Base-by-base conservation (phyloP, 2,329 filamentous ascomycete species). In the Penicillium oxalicum region DNA sequence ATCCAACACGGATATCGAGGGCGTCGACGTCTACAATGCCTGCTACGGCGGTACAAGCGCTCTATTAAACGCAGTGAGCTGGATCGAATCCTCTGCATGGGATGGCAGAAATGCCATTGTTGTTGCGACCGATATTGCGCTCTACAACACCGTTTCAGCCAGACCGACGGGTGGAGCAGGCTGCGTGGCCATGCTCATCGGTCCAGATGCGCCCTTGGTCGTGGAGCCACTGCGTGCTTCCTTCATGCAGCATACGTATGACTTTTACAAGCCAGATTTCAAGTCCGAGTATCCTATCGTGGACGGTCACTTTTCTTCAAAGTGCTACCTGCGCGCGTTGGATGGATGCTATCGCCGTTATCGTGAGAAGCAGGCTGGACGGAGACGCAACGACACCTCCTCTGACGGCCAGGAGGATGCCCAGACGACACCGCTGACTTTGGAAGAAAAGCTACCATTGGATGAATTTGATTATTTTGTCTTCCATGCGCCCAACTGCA, bases 261-360 rank as follows among this genome's bases (percentile, higher is more conserved):
- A 91, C 71, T 91, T 91, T 71, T 91, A 89, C 82, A 91, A 91
- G 82, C 86, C 87, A 63, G 87, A 91, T 71, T 77, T 91, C 58
- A 87, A 86, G 64, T 88, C 84, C 79, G 87, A 91, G 74, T 91
- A 91, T 75, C 87, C 87, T 55, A 83, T 88, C 65, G 87, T 91
- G 49, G 87, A 91, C 62, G 87, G 87, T 52, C 87, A 91, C 70
- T 91, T 83, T 78, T 91, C 87, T 40, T 70, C 89, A 68, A 85
- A 76, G 71, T 91, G 87, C 79, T 91, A 91, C 74, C 86, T 78
- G 55, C 80, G 87, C 75, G 87, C 87, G 41, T 82, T 91, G 27
- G 87, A 91, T 67, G 80, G 81, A 49, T 85, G 87, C 71, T 93
- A 93, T 78, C 83, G 84, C 66, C 86, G 84, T 54, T 93, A 91